Evolutionary conservation across 441 rosid genomes (phyloP), one percentile per base, ranked within the genome.

Genomic region (Gossypium schwendimanii): DNA sequence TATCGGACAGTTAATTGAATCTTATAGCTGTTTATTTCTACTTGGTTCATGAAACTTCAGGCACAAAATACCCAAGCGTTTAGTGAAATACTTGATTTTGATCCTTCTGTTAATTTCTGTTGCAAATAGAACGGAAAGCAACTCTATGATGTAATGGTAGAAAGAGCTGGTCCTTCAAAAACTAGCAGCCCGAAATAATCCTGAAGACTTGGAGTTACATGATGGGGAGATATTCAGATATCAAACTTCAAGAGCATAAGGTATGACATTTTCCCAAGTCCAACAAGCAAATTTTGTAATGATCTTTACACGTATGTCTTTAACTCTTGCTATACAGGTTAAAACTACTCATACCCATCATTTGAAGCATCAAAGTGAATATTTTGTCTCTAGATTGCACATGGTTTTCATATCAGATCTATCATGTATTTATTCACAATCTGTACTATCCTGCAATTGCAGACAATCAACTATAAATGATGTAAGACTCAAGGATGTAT

Each of bases 131-230:
- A 90, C 73, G 93, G 96, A 33, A 88, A 84, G 79, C 91, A 88
- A 64, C 87, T 90, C 23, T 90, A 87, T 0, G 88, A 88, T 77
- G 90, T 88, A 8, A 88, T 90, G 96, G 87, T 88, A 76, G 93
- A 90, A 82, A 87, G 91, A 81, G 90, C 89, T 45, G 96, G 93
- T 53, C 83, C 87, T 70, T 87, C 90, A n/a, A 80, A 87, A 79
- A 87, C 86, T 20, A 88, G 91, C 21, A 82, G 59, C 20, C 59
- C 59, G 2, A 54, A 54, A 54, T 54, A 54, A 87, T 31, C 91
- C 31, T 73, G 10, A 73, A 20, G 47, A 31, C 45, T 31, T 31
- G 50, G 11, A 52, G 3, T 36, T 54, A 6, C 17, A 54, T 53
- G 21, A 17, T 44, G 26, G 18, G 18, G 17, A 44, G 31, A 64